These are phyloP conservation scores for Metschnikowia peoriensis DNA, from an alignment of 805 yeast genomes.

Conservation along the genomic window DNA sequence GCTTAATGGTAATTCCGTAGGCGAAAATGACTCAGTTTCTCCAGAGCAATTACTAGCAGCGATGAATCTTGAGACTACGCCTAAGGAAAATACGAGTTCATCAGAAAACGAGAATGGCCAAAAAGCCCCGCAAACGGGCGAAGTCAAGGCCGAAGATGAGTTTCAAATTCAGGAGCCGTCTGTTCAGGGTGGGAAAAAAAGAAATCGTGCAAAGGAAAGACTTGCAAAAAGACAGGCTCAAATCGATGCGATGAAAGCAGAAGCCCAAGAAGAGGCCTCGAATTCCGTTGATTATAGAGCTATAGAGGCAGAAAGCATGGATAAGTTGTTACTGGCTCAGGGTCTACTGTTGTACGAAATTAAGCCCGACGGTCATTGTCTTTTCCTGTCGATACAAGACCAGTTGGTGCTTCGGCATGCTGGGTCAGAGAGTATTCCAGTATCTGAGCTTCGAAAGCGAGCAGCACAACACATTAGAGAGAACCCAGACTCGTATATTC, in stretches of 20 bases:
- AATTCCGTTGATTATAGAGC: conserved; percentile 63
- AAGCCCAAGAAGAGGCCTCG: conserved; percentile 72
- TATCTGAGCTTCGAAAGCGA: conserved; percentile 55
- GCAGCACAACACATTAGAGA: conserved; percentile 67
- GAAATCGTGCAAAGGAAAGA: conserved; percentile 84
- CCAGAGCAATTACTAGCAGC: conserved; percentile 61
- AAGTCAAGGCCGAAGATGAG: not conserved
- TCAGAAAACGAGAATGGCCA: not conserved
- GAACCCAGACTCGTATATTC: conserved; percentile 69
- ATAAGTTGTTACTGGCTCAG: conserved; percentile 47
- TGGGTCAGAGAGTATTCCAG: conserved; percentile 21
- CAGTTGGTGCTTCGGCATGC: conserved; percentile 60
- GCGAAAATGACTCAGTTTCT: conserved; percentile 38
- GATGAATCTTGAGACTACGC: conserved; percentile 7
- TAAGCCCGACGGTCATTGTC: conserved; percentile 90
- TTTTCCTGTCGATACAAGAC: conserved; percentile 82
- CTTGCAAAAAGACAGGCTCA: conserved; percentile 75
- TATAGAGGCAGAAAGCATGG: conserved; percentile 69
- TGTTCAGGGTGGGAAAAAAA: conserved; percentile 35
- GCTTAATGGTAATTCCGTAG: conserved; percentile 11
- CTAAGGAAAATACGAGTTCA: not conserved
- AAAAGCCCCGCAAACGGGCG: not conserved
- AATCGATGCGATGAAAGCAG: conserved; percentile 55
- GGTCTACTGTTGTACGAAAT: conserved; percentile 64
- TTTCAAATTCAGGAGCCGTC: conserved; percentile 19